These are phyloP conservation scores for Byssochlamys sp. DNA, from an alignment of 2,329 filamentous ascomycete species.

Conservation along the genomic window DNA sequence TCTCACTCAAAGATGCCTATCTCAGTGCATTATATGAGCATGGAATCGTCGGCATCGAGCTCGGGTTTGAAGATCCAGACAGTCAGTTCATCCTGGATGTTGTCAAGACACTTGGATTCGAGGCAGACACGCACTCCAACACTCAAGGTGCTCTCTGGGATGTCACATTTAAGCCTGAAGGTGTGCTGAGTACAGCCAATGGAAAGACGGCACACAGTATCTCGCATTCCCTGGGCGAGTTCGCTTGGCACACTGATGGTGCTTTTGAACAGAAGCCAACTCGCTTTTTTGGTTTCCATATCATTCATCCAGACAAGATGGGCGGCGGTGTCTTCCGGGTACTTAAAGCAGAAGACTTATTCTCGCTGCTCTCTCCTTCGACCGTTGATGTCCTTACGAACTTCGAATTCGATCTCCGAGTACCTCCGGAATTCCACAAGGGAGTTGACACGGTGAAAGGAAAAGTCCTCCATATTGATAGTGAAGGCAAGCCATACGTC, in stretches of 20 bases:
- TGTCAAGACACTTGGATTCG: constrained; percentile 2
- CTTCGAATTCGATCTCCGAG: constrained; percentile 3
- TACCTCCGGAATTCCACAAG: constrained; percentile 5
- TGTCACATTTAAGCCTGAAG: constrained; percentile 1
- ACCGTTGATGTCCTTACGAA: constrained; percentile 2
- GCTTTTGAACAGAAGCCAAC: constrained; percentile 1
- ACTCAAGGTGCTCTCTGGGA: constrained; percentile 6
- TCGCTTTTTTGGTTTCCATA: constrained; percentile 5
- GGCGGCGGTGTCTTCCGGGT: constrained; percentile 6
- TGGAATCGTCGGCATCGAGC: constrained; percentile 4
- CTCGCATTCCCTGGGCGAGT: constrained; percentile 4
- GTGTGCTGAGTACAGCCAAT: constrained; percentile 1
- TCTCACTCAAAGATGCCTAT: constrained; percentile 2
- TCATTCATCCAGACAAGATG: constrained; percentile 4
- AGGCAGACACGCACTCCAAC: constrained; percentile 4
- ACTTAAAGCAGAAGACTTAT: constrained; percentile 3
- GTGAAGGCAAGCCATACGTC: background rate
- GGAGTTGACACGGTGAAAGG: constrained; percentile 1
- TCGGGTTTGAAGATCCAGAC: constrained; percentile 2
- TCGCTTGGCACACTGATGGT: constrained; percentile 5
- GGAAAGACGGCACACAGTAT: constrained; percentile 4
- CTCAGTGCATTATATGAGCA: constrained; percentile 1
- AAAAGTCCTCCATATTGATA: constrained; percentile 3
- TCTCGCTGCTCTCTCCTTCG: constrained; percentile 1
- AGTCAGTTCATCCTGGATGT: constrained; percentile 5